Evolutionary conservation across 768 basidiomycete species (phyloP).

Genomic region (Paxillus rubicundulus): DNA sequence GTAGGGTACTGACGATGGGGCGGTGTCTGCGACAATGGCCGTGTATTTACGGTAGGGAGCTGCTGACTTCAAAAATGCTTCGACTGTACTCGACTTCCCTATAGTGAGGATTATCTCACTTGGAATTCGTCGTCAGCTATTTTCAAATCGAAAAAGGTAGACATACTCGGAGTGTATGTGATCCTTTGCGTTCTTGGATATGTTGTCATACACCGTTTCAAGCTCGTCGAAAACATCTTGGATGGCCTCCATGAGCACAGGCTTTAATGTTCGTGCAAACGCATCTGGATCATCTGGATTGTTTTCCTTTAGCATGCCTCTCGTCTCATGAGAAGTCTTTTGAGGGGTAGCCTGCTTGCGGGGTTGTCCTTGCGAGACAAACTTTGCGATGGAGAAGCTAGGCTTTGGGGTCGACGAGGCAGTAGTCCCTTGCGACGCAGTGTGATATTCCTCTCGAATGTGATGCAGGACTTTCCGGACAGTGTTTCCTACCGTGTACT

Average conservation of each 20-base stretch:
- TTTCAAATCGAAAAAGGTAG: background rate
- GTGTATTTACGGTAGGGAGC: conserved; percentile 90
- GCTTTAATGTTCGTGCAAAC: conserved; percentile 77
- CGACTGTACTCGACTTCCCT: conserved; percentile 92
- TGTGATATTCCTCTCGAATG: conserved; percentile 91
- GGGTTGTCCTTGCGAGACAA: conserved; percentile 79
- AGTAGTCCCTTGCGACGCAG: conserved; percentile 57
- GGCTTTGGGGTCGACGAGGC: conserved; percentile 36
- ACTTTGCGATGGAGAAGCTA: conserved; percentile 74
- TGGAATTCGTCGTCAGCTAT: conserved; percentile 6
- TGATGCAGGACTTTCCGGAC: conserved; percentile 90
- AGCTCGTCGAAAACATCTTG: conserved; percentile 95
- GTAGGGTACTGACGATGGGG: conserved; percentile 69
- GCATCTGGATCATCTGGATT: conserved; percentile 76
- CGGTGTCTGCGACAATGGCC: conserved; percentile 94
- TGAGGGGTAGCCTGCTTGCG: conserved; percentile 39
- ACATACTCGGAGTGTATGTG: conserved; percentile 98
- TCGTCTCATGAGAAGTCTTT: conserved; percentile 46
- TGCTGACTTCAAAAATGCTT: conserved; percentile 89
- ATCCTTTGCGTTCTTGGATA: conserved; percentile 91
- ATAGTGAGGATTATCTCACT: conserved; percentile 95
- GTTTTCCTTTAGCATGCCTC: conserved; percentile 61
- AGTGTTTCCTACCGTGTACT: conserved; percentile 93
- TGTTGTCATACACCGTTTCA: conserved; percentile 92
- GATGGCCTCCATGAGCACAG: conserved; percentile 94